Conservation (phyloP, 2,329 filamentous ascomycete genomes). For the Penicillium sp. region DNA sequence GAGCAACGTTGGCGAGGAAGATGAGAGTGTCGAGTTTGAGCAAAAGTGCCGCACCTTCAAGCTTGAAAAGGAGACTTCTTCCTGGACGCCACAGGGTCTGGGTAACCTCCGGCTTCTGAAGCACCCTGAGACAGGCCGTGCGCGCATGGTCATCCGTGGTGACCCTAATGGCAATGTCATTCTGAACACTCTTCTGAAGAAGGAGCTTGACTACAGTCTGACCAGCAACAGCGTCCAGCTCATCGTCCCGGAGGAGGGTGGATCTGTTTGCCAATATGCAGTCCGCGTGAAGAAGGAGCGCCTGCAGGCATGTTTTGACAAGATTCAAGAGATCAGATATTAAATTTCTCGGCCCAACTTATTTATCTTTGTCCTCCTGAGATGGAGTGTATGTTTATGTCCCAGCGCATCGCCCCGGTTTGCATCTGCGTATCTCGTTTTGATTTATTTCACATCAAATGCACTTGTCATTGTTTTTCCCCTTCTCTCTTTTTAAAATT, state of each 20-base stretch:
- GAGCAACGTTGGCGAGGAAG: constrained; percentile 68
- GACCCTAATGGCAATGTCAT: constrained; percentile 73
- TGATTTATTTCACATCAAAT: neutral
- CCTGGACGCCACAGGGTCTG: constrained; percentile 69
- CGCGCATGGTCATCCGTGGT: constrained; percentile 71
- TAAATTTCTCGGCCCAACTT: constrained; percentile 1
- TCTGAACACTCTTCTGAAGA: constrained; percentile 68
- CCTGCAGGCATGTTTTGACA: constrained; percentile 11
- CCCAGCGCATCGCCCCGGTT: constrained; percentile 7
- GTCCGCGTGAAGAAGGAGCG: constrained; percentile 61
- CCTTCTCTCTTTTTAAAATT: neutral
- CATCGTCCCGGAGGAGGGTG: constrained; percentile 56
- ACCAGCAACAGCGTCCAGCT: constrained; percentile 49
- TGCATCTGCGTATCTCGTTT: constrained; percentile 1
- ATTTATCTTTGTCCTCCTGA: constrained; percentile 1
- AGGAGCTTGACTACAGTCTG: constrained; percentile 63
- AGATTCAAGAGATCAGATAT: constrained; percentile 22
- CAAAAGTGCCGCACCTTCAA: constrained; percentile 70
- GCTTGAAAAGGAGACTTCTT: constrained; percentile 46
- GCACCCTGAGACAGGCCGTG: constrained; percentile 67
- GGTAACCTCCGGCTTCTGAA: constrained; percentile 73
- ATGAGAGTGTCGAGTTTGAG: constrained; percentile 71
- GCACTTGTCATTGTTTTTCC: neutral
- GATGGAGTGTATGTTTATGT: constrained; percentile 9
- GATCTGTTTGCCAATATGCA: constrained; percentile 68